These are phyloP conservation scores for Ophiognomonia clavigignenti-juglandacearum DNA, from an alignment of 2,329 filamentous ascomycete genomes.

Conservation along the genomic window DNA sequence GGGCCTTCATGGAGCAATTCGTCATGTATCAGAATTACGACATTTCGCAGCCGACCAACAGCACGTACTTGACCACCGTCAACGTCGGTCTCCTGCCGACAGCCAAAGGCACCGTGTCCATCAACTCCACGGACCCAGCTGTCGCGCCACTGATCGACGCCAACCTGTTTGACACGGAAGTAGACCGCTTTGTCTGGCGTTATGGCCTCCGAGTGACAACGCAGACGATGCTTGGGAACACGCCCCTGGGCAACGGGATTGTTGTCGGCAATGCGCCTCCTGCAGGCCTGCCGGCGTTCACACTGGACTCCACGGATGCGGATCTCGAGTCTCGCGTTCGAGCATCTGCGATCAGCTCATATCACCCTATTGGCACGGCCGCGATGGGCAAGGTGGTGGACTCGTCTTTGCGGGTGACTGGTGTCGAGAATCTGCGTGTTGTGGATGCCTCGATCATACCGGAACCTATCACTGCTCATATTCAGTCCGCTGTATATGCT, in stretches of 20 bases:
- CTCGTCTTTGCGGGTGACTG: slow-evolving; percentile 18
- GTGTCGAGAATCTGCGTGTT: slow-evolving; percentile 20
- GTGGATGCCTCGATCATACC: slow-evolving; percentile 31
- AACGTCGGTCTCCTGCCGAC: too few species aligned
- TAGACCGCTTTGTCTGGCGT: too few species aligned
- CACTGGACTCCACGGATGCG: background rate
- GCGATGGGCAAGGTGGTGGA: slow-evolving; percentile 23
- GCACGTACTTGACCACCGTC: too few species aligned
- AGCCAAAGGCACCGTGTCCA: too few species aligned
- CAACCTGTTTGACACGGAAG: too few species aligned
- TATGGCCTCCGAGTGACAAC: too few species aligned
- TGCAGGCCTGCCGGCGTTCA: background rate
- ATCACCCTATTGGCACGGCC: slow-evolving; percentile 2
- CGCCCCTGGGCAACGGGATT: background rate
- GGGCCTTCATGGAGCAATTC: too few species aligned
- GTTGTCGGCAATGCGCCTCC: background rate
- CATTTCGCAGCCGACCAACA: too few species aligned
- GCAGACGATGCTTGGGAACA: background rate
- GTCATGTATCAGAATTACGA: too few species aligned
- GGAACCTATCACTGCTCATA: slow-evolving; percentile 25
- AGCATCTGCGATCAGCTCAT: background rate
- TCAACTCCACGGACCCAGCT: too few species aligned
- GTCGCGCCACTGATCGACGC: too few species aligned
- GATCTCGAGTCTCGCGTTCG: slow-evolving; percentile 1
- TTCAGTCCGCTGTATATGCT: slow-evolving; percentile 29